A percentile compares a stretch with the other conserved stretches of the same genome.
Evolutionary conservation across 108 stramenopile genomes (phyloP).

Genomic region (Cyclostephanos invisitatus): DNA sequence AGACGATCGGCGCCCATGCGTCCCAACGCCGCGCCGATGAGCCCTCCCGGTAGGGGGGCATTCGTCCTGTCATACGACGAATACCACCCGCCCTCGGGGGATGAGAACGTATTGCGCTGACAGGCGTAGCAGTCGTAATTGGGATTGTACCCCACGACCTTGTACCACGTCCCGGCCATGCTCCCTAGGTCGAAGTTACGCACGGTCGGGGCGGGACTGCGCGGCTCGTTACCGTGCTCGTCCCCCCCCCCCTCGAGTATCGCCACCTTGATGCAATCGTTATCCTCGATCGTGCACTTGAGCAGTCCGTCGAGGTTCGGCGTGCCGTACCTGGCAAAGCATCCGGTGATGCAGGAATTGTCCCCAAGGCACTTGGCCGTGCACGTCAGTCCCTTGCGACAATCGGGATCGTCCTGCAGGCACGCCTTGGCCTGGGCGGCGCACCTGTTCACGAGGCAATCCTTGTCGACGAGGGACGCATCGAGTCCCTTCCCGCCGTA

Average conservation of each 20-base stretch:
- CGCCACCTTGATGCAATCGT: slow-evolving; percentile 97
- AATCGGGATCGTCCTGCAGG: slow-evolving; percentile 80
- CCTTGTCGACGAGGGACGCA: slow-evolving; percentile 83
- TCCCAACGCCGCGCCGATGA: slow-evolving; percentile 32
- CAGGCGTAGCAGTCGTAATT: slow-evolving; percentile 98
- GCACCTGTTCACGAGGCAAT: slow-evolving; percentile 84
- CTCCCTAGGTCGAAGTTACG: slow-evolving; percentile 74
- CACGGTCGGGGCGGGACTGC: slow-evolving; percentile 78
- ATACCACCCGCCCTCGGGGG: slow-evolving; percentile 42
- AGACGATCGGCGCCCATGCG: slow-evolving; percentile 55
- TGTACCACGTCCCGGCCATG: slow-evolving; percentile 96
- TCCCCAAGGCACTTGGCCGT: slow-evolving; percentile 92
- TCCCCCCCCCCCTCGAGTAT: slow-evolving; percentile 88
- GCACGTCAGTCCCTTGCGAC: slow-evolving; percentile 92
- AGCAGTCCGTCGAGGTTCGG: slow-evolving; percentile 88
- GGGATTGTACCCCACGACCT: slow-evolving; percentile 95
- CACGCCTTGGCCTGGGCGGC: slow-evolving; percentile 85
- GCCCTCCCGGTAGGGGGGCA: slow-evolving; percentile 25
- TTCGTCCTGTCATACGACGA: slow-evolving; percentile 14
- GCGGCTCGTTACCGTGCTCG: slow-evolving; percentile 73
- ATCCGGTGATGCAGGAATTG: slow-evolving; percentile 94
- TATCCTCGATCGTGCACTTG: slow-evolving; percentile 94
- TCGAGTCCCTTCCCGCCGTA: slow-evolving; percentile 87
- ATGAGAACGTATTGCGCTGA: slow-evolving; percentile 92
- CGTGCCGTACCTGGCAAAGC: slow-evolving; percentile 96